Conservation (phyloP, 768 basidiomycete species). For the Phylloporus rhodoxanthus region DNA sequence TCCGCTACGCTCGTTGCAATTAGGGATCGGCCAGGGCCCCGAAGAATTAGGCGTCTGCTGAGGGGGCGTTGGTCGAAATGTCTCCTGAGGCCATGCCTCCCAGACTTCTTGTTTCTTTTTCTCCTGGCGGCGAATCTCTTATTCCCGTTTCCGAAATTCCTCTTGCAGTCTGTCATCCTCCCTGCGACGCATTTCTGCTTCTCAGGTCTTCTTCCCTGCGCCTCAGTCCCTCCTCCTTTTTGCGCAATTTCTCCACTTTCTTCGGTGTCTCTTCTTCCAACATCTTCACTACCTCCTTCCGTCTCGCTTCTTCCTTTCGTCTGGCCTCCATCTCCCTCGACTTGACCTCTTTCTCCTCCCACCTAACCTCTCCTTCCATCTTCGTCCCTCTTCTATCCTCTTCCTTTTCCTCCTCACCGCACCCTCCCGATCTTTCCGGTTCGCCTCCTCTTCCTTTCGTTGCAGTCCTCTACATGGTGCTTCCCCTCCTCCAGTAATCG, state of each 20-base stretch:
- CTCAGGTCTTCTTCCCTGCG: constrained; percentile 32
- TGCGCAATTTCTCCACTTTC: constrained; percentile 24
- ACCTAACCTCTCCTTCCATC: constrained; percentile 24
- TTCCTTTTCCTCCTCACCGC: constrained; percentile 22
- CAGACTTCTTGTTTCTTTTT: constrained; percentile 27
- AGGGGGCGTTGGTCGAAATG: constrained; percentile 18
- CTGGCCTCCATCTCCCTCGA: constrained; percentile 24
- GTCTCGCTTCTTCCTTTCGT: constrained; percentile 20
- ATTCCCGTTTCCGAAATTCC: constrained; percentile 28
- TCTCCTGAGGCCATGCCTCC: constrained; percentile 26
- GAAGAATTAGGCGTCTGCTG: constrained; percentile 28
- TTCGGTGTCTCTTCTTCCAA: constrained; percentile 19
- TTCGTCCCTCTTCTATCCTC: constrained; percentile 21
- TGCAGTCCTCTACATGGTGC: constrained; percentile 1
- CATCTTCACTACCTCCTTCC: constrained; percentile 25
- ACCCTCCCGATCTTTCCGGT: constrained; percentile 26
- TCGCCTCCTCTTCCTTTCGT: constrained; percentile 31
- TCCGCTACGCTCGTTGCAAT: constrained; percentile 29
- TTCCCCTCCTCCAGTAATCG: too few relatives aligned
- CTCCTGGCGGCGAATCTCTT: constrained; percentile 30
- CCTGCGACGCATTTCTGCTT: constrained; percentile 28
- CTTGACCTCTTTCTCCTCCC: constrained; percentile 26
- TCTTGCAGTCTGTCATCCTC: constrained; percentile 25
- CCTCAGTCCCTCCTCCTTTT: constrained; percentile 25
- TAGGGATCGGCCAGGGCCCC: constrained; percentile 29